Conservation (phyloP, 2,329 filamentous ascomycete species). For the Nectriaceae sp. region DNA sequence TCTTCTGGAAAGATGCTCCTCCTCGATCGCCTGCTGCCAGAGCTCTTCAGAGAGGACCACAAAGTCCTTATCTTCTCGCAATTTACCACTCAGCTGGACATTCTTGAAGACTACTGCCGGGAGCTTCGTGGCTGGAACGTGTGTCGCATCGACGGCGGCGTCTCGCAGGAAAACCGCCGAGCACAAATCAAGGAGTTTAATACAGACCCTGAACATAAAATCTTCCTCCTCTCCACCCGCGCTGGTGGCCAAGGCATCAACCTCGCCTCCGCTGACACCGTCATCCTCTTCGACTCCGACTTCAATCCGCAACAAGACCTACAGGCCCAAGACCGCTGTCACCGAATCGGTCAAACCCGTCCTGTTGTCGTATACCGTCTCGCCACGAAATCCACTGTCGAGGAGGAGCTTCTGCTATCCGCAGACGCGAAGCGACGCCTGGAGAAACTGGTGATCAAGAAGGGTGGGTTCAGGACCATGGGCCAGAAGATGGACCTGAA, state of each 20-base stretch:
- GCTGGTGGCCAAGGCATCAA: constrained; percentile 97
- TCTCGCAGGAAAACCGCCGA: constrained; percentile 72
- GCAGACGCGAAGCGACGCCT: constrained; percentile 90
- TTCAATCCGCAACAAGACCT: constrained; percentile 98
- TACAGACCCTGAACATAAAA: constrained; percentile 60
- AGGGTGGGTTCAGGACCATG: constrained; percentile 79
- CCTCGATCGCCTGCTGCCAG: constrained; percentile 80
- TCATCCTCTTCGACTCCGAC: constrained; percentile 84
- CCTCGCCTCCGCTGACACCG: constrained; percentile 86
- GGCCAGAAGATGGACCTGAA: constrained; percentile 58
- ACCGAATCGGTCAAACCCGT: constrained; percentile 89
- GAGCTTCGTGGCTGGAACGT: constrained; percentile 77
- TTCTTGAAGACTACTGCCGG: constrained; percentile 80
- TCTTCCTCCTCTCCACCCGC: constrained; percentile 88
- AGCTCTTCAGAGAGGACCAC: constrained; percentile 72
- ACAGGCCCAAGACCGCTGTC: constrained; percentile 92
- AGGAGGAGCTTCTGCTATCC: constrained; percentile 81
- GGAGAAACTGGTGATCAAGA: constrained; percentile 94
- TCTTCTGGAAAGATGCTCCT: constrained; percentile 95
- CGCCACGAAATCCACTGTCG: constrained; percentile 89
- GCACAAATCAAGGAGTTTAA: constrained; percentile 76
- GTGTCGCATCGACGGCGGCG: constrained; percentile 88
- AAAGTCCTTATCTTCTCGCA: constrained; percentile 97
- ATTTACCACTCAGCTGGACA: constrained; percentile 91
- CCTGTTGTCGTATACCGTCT: constrained; percentile 94